A percentile compares a stretch with the other conserved stretches of the same genome.
Conservation (phyloP, 2,329 filamentous ascomycete genomes). For the Ophioceras dolichostomum region DNA sequence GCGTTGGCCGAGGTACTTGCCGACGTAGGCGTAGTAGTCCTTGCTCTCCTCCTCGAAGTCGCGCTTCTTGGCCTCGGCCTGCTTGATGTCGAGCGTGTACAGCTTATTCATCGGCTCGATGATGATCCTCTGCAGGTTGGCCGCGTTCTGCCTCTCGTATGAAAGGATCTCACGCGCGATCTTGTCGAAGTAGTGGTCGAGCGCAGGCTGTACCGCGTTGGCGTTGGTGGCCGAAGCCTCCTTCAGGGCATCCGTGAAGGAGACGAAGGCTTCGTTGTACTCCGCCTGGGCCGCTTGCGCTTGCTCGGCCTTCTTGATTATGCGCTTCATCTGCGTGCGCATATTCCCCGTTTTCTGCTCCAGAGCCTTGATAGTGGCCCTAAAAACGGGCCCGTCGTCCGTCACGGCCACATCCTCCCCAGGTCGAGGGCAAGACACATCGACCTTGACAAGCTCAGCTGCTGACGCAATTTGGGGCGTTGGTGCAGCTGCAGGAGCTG, state of each 20-base stretch:
- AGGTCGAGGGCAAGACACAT: constrained; percentile 75
- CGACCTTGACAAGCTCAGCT: constrained; percentile 60
- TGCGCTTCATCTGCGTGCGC: constrained; percentile 89
- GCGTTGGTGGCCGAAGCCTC: constrained; percentile 86
- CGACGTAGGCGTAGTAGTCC: constrained; percentile 94
- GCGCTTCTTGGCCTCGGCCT: constrained; percentile 90
- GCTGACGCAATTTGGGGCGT: too few relatives aligned
- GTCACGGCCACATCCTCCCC: constrained; percentile 73
- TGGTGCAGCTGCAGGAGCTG: too few relatives aligned
- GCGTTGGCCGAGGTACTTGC: constrained; percentile 88
- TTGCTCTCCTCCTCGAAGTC: constrained; percentile 99
- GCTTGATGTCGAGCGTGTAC: constrained; percentile 94
- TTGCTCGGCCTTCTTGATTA: constrained; percentile 86
- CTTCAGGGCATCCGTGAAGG: constrained; percentile 74
- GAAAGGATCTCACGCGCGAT: constrained; percentile 81
- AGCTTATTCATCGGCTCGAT: constrained; percentile 88
- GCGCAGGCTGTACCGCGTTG: constrained; percentile 89
- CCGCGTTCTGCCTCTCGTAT: constrained; percentile 76
- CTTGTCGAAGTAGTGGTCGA: constrained; percentile 97
- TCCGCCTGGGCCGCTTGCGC: constrained; percentile 67
- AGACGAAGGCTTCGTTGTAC: constrained; percentile 74
- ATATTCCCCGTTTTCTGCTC: constrained; percentile 96
- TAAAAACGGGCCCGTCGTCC: constrained; percentile 90
- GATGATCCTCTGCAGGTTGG: constrained; percentile 80
- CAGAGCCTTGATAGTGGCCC: constrained; percentile 89